Evolutionary conservation across 2,329 filamentous ascomycete genomes (phyloP).

Genomic region (Rutstroemia sp.): DNA sequence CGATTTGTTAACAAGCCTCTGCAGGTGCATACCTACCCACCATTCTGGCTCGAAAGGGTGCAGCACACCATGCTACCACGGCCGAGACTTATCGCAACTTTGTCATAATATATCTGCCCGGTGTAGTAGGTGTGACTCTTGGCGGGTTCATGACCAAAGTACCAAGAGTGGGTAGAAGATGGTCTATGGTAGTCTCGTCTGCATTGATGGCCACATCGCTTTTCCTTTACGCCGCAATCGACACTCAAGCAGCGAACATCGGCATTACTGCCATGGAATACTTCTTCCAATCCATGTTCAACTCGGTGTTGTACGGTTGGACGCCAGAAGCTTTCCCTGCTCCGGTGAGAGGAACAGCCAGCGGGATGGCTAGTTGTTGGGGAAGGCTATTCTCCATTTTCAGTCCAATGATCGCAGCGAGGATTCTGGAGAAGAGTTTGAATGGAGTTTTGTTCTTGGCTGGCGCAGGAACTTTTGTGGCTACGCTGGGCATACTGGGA

Average conservation of each 20-base stretch:
- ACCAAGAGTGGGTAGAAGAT: constrained; percentile 22
- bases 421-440: constrained; percentile 33
- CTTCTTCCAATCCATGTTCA: constrained; percentile 27
- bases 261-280: constrained; percentile 28
- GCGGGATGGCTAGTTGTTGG: constrained; percentile 51
- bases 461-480: constrained; percentile 45
- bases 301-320: constrained; percentile 20
- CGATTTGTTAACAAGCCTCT: constrained; percentile 1
- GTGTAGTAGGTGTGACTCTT: constrained; percentile 26
- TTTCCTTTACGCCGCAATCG: constrained; percentile 23
- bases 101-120: constrained; percentile 31
- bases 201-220: constrained; percentile 24
- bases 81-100: constrained; percentile 30
- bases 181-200: constrained; percentile 25
- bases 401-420: constrained; percentile 46
- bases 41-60: constrained; percentile 28
- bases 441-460: constrained; percentile 49
- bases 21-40: constrained; percentile 35
- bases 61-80: constrained; percentile 17
- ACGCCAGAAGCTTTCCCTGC: constrained; percentile 32
- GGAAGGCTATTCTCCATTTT: constrained; percentile 51
- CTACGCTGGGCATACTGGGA: constrained; percentile 42
- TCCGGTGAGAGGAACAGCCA: constrained; percentile 42
- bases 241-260: constrained; percentile 24
- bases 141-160: constrained; percentile 16